A percentile compares a stretch with the other conserved stretches of the same genome.
phyloP scores from a whole-genome alignment of 2,329 filamentous ascomycete genomes.

The Aureobasidium leucospermi region DNA sequence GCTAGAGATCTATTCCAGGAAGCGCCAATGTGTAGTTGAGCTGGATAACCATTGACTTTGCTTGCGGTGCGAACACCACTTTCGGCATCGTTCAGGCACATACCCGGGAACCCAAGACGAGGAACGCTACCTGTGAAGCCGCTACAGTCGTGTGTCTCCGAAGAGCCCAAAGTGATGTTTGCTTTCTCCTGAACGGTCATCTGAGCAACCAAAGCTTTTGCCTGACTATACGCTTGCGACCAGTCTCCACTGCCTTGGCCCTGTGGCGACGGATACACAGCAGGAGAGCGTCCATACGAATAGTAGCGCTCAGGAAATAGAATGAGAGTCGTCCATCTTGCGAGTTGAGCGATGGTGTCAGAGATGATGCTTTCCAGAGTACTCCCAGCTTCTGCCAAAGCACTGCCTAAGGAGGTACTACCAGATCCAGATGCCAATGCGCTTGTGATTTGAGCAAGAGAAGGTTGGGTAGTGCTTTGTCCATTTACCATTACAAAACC shows the following conservation, averaged over 20 bases:
- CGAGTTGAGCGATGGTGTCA: background rate
- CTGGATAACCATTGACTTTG: slow-evolving; percentile 30
- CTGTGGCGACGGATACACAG: slow-evolving; percentile 21
- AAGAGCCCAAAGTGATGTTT: slow-evolving; percentile 30
- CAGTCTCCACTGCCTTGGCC: slow-evolving; percentile 25
- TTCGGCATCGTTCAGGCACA: slow-evolving; percentile 35
- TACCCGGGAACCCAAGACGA: slow-evolving; percentile 32
- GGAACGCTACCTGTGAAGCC: slow-evolving; percentile 32
- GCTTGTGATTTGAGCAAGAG: background rate
- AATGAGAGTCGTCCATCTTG: background rate
- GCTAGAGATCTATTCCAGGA: slow-evolving; percentile 33
- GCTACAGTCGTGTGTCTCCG: slow-evolving; percentile 22
- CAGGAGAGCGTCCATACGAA: slow-evolving; percentile 24
- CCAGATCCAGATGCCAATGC: background rate
- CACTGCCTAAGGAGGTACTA: background rate
- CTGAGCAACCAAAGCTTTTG: slow-evolving; percentile 32
- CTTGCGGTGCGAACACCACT: slow-evolving; percentile 28
- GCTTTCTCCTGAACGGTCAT: slow-evolving; percentile 34
- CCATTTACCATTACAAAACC: background rate
- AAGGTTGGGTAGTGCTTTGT: background rate
- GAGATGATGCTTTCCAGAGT: background rate
- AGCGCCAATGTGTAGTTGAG: slow-evolving; percentile 31
- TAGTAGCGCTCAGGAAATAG: slow-evolving; percentile 21
- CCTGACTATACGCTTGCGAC: slow-evolving; percentile 34
- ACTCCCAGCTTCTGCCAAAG: background rate